A percentile compares a stretch with the other conserved stretches of the same genome.
Conservation (phyloP, 768 basidiomycete species). For the Strobilomyces confusus region DNA sequence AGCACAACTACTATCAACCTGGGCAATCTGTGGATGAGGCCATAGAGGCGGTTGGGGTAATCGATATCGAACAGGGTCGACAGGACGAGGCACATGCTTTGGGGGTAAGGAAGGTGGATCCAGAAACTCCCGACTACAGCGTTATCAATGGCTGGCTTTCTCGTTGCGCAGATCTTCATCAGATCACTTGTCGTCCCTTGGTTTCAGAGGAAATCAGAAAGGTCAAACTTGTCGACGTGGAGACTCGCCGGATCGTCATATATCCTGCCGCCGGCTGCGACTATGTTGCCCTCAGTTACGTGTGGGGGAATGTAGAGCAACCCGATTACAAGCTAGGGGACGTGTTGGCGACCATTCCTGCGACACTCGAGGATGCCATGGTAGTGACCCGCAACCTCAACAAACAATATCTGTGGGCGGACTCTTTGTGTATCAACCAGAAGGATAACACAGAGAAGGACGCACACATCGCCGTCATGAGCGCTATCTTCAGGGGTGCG, state of each 20-base stretch:
- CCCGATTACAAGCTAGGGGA: slow-evolving; percentile 8
- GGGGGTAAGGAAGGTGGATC: slow-evolving; percentile 7
- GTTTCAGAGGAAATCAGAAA: slow-evolving; percentile 2
- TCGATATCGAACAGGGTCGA: background rate
- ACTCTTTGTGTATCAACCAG: slow-evolving; percentile 19
- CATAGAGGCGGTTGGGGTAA: slow-evolving; percentile 6
- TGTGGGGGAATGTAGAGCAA: slow-evolving; percentile 14
- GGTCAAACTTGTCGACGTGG: slow-evolving; percentile 10
- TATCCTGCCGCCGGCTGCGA: slow-evolving; percentile 6
- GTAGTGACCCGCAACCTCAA: slow-evolving; percentile 10
- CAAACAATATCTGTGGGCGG: slow-evolving; percentile 16
- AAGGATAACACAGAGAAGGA: slow-evolving; percentile 3
- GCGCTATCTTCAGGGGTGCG: slow-evolving; percentile 13
- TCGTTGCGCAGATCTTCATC: slow-evolving; percentile 8
- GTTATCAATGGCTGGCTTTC: slow-evolving; percentile 8
- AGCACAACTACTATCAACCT: background rate
- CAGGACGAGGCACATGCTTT: background rate
- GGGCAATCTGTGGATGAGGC: background rate
- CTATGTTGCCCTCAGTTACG: slow-evolving; percentile 16
- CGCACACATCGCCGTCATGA: slow-evolving; percentile 13
- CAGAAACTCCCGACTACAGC: background rate
- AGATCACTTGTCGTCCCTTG: slow-evolving; percentile 1
- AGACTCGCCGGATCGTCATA: slow-evolving; percentile 3
- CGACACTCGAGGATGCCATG: slow-evolving; percentile 18
- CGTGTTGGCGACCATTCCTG: slow-evolving; percentile 7